Percentiles rank a stretch among this genome's conserved stretches.
These are phyloP conservation scores for Alternaria sp. DNA, from an alignment of 2,329 filamentous ascomycete genomes.

Conservation along the genomic window DNA sequence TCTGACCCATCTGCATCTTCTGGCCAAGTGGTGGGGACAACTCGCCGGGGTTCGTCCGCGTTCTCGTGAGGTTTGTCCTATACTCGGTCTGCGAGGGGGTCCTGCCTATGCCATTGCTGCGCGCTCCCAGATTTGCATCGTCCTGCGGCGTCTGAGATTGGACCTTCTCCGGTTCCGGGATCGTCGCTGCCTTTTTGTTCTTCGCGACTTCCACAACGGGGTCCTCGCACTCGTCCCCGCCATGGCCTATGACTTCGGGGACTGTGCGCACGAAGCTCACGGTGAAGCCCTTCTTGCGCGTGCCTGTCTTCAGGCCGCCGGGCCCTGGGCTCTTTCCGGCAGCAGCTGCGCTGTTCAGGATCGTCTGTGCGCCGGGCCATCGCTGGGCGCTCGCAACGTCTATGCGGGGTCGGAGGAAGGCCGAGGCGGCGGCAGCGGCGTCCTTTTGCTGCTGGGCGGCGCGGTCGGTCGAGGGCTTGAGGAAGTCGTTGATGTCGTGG, in stretches of 20 bases:
- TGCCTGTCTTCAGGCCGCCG: slow-evolving; percentile 47
- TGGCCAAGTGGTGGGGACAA: slow-evolving; percentile 45
- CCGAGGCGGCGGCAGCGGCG: slow-evolving; percentile 34
- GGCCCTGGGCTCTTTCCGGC: slow-evolving; percentile 42
- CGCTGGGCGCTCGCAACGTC: slow-evolving; percentile 58
- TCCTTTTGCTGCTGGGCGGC: slow-evolving; percentile 42
- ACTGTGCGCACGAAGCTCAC: slow-evolving; percentile 76
- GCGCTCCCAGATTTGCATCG: slow-evolving; percentile 36
- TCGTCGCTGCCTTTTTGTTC: slow-evolving; percentile 52
- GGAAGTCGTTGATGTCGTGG: slow-evolving; percentile 63
- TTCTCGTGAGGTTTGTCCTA: slow-evolving; percentile 42
- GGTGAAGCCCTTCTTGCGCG: slow-evolving; percentile 67
- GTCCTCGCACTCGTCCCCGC: slow-evolving; percentile 82
- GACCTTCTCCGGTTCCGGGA: slow-evolving; percentile 21
- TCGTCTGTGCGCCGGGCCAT: slow-evolving; percentile 58
- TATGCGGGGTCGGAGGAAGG: slow-evolving; percentile 49
- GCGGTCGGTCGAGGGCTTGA: slow-evolving; percentile 60
- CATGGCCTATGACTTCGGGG: slow-evolving; percentile 86
- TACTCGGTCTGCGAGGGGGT: slow-evolving; percentile 32
- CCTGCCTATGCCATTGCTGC: slow-evolving; percentile 36
- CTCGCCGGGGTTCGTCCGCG: slow-evolving; percentile 43
- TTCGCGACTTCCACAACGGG: slow-evolving; percentile 75
- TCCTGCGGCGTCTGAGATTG: slow-evolving; percentile 35
- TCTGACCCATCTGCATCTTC: slow-evolving; percentile 46
- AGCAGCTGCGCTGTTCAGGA: slow-evolving; percentile 45